Percentiles rank a stretch among this genome's conserved stretches.
These are phyloP conservation scores for Boletus subluridellus DNA, from an alignment of 1,284 basidiomycete genomes.

Conservation along the genomic window DNA sequence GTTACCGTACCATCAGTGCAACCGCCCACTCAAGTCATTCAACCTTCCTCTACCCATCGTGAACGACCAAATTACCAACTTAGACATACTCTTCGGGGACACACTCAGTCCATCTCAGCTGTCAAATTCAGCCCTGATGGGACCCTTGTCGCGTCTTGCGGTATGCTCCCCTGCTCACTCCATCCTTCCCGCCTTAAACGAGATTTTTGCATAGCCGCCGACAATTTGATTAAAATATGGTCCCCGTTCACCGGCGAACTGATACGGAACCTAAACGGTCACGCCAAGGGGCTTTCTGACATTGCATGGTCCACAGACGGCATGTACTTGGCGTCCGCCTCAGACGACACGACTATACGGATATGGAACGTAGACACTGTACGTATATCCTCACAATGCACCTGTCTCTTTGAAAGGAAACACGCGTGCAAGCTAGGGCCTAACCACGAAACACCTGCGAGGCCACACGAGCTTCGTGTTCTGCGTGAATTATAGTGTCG, in stretches of 20 bases:
- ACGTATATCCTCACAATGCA: constrained; percentile 29
- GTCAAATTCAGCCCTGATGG: constrained; percentile 85
- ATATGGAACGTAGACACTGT: constrained; percentile 84
- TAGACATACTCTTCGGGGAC: constrained; percentile 62
- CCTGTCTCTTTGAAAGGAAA: neutral
- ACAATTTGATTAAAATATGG: constrained; percentile 78
- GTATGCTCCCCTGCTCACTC: constrained; percentile 42
- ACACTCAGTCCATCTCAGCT: constrained; percentile 74
- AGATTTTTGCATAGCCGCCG: constrained; percentile 51
- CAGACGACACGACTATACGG: constrained; percentile 82
- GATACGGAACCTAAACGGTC: constrained; percentile 67
- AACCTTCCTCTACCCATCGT: constrained; percentile 33
- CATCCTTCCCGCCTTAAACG: neutral
- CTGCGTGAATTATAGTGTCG: constrained; percentile 86
- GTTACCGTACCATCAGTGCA: constrained; percentile 33
- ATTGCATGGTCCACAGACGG: constrained; percentile 85
- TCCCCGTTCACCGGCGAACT: constrained; percentile 73
- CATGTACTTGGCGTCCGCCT: constrained; percentile 79
- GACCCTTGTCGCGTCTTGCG: constrained; percentile 72
- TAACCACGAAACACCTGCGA: constrained; percentile 62
- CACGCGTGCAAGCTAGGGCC: constrained; percentile 45
- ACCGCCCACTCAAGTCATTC: constrained; percentile 24
- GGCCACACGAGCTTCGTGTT: constrained; percentile 90
- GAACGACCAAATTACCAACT: constrained; percentile 69
- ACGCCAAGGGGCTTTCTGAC: constrained; percentile 83